phyloP scores from a whole-genome alignment of 176 grass and related monocot genomes.

The Hsuehochloa calcarea region DNA sequence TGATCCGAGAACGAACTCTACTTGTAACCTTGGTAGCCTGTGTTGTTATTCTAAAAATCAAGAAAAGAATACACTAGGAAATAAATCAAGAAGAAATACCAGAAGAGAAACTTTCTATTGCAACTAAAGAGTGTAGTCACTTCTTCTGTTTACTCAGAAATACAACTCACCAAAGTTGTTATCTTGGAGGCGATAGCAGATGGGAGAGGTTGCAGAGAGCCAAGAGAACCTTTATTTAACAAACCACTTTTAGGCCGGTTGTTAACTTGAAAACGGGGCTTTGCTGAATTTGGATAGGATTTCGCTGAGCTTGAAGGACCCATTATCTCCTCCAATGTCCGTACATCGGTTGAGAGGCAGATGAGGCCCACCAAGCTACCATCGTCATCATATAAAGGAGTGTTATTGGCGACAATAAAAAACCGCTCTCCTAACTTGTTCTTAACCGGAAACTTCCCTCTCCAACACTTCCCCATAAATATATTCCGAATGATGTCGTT shows the following conservation, averaged over 20 bases:
- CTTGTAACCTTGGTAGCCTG: constrained; percentile 87
- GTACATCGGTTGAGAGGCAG: constrained; percentile 66
- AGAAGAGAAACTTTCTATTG: not conserved
- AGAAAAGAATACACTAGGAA: constrained; percentile 30
- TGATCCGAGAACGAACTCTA: constrained; percentile 60
- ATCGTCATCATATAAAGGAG: constrained; percentile 87
- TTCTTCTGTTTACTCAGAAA: constrained; percentile 30
- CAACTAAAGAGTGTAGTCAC: not conserved
- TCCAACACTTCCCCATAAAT: constrained; percentile 78
- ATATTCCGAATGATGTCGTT: constrained; percentile 56
- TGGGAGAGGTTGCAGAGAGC: constrained; percentile 45
- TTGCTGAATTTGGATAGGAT: constrained; percentile 15
- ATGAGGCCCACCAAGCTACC: constrained; percentile 75
- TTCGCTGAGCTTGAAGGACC: constrained; percentile 28
- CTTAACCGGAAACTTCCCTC: constrained; percentile 78
- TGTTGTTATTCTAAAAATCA: constrained; percentile 50
- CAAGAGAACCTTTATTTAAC: constrained; percentile 21
- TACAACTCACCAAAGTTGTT: constrained; percentile 59
- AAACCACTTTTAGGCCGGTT: constrained; percentile 13
- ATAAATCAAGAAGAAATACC: constrained; percentile 37
- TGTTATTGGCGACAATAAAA: constrained; percentile 54
- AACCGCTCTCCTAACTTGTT: constrained; percentile 75
- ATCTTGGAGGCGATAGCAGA: constrained; percentile 70
- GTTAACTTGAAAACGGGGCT: constrained; percentile 19
- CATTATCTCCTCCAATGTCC: constrained; percentile 48